phyloP scores from a whole-genome alignment of 176 grass and related monocot genomes.

The Rhynchospora breviuscula region DNA sequence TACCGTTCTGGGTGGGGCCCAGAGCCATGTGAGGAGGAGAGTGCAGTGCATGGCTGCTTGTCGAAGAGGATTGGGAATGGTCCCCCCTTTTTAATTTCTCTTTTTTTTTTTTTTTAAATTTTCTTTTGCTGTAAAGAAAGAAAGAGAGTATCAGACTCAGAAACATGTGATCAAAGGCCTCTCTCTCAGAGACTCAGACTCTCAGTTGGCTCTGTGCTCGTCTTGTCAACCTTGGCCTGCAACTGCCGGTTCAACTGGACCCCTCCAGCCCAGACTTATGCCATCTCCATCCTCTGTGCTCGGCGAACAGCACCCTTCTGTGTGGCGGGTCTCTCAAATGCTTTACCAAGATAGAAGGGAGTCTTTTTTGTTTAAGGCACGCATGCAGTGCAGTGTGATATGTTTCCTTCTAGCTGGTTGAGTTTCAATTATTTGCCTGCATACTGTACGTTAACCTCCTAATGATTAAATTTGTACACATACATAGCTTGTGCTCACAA shows the following conservation, averaged over 20 bases:
- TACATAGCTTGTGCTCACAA: too few relatives aligned
- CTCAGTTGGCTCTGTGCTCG: neutral
- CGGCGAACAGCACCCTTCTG: too few relatives aligned
- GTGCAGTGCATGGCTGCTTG: neutral
- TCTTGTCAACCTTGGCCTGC: slow-evolving; percentile 8
- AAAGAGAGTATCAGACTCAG: neutral
- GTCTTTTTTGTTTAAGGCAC: too few relatives aligned
- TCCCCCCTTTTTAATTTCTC: neutral
- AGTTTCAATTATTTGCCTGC: too few relatives aligned
- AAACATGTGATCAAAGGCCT: slow-evolving; percentile 13
- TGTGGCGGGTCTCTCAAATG: neutral
- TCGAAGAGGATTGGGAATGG: neutral
- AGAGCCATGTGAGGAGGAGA: slow-evolving; percentile 3
- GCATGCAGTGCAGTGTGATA: too few relatives aligned
- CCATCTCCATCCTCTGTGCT: too few relatives aligned
- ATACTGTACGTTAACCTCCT: too few relatives aligned
- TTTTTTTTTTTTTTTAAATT: neutral
- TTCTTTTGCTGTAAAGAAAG: neutral
- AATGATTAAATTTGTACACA: too few relatives aligned
- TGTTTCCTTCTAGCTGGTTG: too few relatives aligned
- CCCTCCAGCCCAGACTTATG: neutral
- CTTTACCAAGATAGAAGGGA: too few relatives aligned
- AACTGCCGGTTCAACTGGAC: neutral
- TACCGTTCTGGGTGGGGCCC: neutral
- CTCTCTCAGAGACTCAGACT: neutral